Conservation (phyloP, 345 rosid species). For the Eucalyptus globulus region DNA sequence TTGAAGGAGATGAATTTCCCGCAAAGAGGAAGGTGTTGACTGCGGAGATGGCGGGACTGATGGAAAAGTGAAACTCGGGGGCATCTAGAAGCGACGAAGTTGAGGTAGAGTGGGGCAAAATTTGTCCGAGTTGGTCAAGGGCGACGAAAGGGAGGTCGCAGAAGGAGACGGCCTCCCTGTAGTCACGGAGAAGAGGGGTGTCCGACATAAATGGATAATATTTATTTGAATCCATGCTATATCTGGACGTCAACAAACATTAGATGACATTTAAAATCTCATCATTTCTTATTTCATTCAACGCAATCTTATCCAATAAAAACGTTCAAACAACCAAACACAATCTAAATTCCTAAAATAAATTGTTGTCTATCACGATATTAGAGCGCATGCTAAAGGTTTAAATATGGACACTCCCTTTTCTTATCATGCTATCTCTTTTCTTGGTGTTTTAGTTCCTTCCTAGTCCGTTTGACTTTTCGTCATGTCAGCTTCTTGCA, state of each 20-base stretch:
- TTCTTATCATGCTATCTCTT: neutral
- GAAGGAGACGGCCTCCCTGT: neutral
- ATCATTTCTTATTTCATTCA: too few relatives aligned
- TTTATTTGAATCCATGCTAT: too few relatives aligned
- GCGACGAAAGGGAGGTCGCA: neutral
- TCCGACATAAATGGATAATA: too few relatives aligned
- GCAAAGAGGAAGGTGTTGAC: neutral
- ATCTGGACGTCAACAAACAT: neutral
- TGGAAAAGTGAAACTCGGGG: too few relatives aligned
- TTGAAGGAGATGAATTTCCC: neutral
- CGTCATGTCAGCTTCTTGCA: neutral
- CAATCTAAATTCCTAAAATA: neutral
- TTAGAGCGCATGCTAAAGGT: neutral
- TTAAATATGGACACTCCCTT: neutral
- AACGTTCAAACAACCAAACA: accelerated
- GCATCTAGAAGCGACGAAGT: neutral
- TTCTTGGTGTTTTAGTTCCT: neutral
- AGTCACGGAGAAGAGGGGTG: neutral
- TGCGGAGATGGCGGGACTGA: neutral
- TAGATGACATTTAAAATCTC: neutral
- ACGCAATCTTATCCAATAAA: neutral
- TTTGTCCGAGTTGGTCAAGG: neutral
- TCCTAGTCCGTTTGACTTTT: neutral
- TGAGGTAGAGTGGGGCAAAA: neutral
- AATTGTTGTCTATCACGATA: neutral